These are phyloP conservation scores for Pyricularia sp. DNA, from an alignment of 2,329 filamentous ascomycete species.

Conservation along the genomic window DNA sequence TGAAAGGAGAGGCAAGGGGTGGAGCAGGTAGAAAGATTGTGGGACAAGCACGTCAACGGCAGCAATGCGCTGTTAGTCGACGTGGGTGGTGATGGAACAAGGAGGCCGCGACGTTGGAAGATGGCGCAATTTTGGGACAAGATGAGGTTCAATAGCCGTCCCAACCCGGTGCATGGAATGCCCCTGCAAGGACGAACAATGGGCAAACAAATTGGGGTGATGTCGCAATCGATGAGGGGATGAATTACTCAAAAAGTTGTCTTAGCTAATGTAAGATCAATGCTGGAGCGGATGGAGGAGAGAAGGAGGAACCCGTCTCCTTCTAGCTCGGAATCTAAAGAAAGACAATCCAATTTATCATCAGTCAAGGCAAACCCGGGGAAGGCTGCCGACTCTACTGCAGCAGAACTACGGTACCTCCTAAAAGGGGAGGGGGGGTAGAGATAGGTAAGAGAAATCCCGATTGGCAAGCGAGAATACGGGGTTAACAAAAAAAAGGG, in stretches of 20 bases:
- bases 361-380: background rate
- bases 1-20: background rate
- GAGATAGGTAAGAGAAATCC: background rate
- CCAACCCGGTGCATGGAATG: background rate
- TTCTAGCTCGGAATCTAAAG: background rate
- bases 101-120: conserved; percentile 1
- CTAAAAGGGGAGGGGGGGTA: too few species aligned
- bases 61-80: background rate
- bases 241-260: background rate
- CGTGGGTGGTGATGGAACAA: background rate
- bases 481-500: background rate
- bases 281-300: background rate
- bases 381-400: background rate
- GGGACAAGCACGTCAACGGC: conserved; percentile 1
- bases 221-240: conserved; percentile 6
- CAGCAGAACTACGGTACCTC: too few species aligned
- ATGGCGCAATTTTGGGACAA: conserved; percentile 16
- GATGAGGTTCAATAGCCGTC: conserved; percentile 11
- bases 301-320: background rate
- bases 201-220: background rate
- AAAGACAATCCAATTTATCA: background rate
- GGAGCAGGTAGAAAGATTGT: background rate
- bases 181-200: background rate
- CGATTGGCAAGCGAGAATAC: background rate
- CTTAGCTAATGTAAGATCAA: background rate